These are phyloP conservation scores for Mitragyna speciosa DNA, from an alignment of 257 asterid species.

Conservation along the genomic window DNA sequence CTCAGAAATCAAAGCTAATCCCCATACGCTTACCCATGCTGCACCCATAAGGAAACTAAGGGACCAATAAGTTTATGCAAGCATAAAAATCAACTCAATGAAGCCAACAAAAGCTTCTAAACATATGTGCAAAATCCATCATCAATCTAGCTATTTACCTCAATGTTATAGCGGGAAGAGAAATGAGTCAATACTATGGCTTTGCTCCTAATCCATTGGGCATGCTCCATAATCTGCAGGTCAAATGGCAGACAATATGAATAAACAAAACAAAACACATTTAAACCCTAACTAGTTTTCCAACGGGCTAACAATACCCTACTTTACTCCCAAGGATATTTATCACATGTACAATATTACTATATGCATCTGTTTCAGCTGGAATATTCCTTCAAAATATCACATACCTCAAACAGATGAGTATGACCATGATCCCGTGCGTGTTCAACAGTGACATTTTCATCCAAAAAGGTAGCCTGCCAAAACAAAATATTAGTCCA, in stretches of 20 bases:
- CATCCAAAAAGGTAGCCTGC: constrained; percentile 97
- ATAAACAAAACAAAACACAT: neutral
- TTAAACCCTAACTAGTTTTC: neutral
- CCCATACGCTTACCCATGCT: no score
- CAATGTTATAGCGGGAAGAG: constrained; percentile 81
- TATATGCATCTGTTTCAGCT: neutral
- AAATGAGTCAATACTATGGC: constrained; percentile 82
- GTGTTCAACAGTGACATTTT: constrained; percentile 62
- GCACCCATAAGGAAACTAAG: neutral
- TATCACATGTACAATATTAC: neutral
- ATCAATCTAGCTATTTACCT: constrained; percentile 50
- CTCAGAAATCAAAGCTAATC: no score
- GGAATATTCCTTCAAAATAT: neutral
- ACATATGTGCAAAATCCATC: neutral
- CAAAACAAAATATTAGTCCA: constrained; percentile 18
- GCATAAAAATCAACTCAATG: no score
- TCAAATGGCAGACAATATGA: constrained; percentile 9
- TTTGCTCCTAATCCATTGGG: constrained; percentile 81
- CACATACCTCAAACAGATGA: constrained; percentile 76
- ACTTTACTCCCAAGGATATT: neutral
- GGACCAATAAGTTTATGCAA: no score
- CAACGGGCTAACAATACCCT: neutral
- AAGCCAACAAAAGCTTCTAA: neutral
- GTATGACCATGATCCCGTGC: constrained; percentile 94
- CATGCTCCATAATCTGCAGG: constrained; percentile 80